Evolutionary conservation across 2,329 filamentous ascomycete genomes (phyloP).

Genomic region (Diaporthe caulivora): DNA sequence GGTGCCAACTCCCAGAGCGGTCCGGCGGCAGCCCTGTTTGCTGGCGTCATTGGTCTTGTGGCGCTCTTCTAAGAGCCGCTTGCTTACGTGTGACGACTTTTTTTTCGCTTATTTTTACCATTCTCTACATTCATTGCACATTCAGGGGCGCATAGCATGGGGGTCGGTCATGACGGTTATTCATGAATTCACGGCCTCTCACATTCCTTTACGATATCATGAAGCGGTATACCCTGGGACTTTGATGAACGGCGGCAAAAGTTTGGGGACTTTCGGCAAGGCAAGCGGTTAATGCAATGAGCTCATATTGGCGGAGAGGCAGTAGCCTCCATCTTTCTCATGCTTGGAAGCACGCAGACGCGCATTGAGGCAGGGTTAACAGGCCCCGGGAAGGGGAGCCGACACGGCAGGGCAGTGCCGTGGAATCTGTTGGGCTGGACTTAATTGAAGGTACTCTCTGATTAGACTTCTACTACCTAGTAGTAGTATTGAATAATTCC

Average conservation of each 20-base stretch:
- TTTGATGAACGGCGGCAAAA: constrained; percentile 16
- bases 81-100: neutral
- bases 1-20: constrained; percentile 50
- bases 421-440: neutral
- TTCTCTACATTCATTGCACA: constrained; percentile 31
- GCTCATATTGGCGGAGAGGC: neutral
- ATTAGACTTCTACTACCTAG: constrained; percentile 10
- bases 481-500: constrained; percentile 29
- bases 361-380: neutral
- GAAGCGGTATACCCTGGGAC: constrained; percentile 32
- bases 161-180: constrained; percentile 24
- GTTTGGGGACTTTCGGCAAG: neutral
- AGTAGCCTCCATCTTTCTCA: neutral
- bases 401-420: neutral
- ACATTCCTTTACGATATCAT: constrained; percentile 34
- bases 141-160: constrained; percentile 28
- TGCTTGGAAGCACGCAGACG: neutral
- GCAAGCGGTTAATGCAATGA: neutral
- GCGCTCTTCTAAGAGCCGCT: constrained; percentile 50
- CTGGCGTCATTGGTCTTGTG: constrained; percentile 53
- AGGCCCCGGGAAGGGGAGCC: neutral
- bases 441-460: constrained; percentile 22
- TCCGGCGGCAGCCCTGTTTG: constrained; percentile 52
- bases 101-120: neutral
- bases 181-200: constrained; percentile 31